phyloP scores from a whole-genome alignment of 2,329 filamentous ascomycete species.

The Cladosporium sp. region DNA sequence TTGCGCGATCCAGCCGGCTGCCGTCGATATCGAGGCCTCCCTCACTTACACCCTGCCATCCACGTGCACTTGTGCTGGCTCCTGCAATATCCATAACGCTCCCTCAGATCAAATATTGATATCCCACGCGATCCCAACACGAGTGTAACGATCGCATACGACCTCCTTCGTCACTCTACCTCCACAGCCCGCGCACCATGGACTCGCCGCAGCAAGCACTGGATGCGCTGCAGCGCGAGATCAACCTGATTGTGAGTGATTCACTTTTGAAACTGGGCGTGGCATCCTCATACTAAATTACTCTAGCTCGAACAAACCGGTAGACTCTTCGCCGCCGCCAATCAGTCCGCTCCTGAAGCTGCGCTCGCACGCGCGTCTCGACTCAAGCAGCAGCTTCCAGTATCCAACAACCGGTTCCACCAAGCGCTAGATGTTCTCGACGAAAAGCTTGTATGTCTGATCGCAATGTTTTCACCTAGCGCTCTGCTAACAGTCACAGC shows the following conservation, averaged over 20 bases:
- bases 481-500: slow-evolving; percentile 16
- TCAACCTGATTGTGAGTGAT: slow-evolving; percentile 44
- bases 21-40: neutral
- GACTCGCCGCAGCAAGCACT: slow-evolving; percentile 26
- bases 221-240: slow-evolving; percentile 43
- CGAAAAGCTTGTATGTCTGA: slow-evolving; percentile 37
- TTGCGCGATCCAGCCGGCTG: neutral
- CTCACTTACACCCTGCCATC: neutral
- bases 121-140: too few relatives aligned
- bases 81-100: neutral
- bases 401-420: slow-evolving; percentile 42
- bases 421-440: slow-evolving; percentile 51
- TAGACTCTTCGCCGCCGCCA: slow-evolving; percentile 41
- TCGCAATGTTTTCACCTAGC: neutral
- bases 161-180: slow-evolving; percentile 9
- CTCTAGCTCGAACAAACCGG: slow-evolving; percentile 41
- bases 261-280: neutral
- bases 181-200: slow-evolving; percentile 17
- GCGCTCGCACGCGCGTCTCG: slow-evolving; percentile 30
- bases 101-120: too few relatives aligned
- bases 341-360: slow-evolving; percentile 21
- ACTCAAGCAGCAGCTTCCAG: slow-evolving; percentile 36
- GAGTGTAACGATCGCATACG: too few relatives aligned
- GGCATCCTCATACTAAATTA: neutral
- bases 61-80: neutral